A percentile compares a stretch with the other conserved stretches of the same genome.
These are phyloP conservation scores for Lactifluus rugatus DNA, from an alignment of 768 basidiomycete species.

Conservation along the genomic window DNA sequence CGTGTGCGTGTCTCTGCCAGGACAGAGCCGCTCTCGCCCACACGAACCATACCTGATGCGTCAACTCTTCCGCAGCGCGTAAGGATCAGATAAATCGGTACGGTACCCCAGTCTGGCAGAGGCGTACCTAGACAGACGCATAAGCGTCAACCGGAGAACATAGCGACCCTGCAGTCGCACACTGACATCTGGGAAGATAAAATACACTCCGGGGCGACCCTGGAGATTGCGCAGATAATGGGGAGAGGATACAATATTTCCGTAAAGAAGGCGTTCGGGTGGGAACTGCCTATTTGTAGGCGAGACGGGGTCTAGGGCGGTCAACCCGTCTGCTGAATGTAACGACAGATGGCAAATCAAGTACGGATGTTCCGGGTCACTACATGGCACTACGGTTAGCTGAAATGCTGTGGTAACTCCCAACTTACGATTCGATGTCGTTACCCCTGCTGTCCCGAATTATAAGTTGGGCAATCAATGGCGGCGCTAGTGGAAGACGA, in stretches of 20 bases:
- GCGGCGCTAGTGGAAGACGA: conserved; percentile 75
- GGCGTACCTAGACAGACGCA: conserved; percentile 67
- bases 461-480: conserved; percentile 70
- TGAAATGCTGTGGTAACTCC: conserved; percentile 17
- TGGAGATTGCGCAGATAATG: conserved; percentile 73
- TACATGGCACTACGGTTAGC: conserved; percentile 26
- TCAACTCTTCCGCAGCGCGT: conserved; percentile 43
- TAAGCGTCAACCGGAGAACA: conserved; percentile 61
- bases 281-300: conserved; percentile 38
- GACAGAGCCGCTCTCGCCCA: conserved; percentile 47
- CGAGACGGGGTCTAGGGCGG: conserved; percentile 54
- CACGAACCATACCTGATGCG: conserved; percentile 30
- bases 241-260: conserved; percentile 75
- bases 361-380: conserved; percentile 81
- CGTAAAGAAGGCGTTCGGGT: conserved; percentile 62
- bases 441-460: conserved; percentile 66
- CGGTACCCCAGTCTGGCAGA: background rate
- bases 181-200: conserved; percentile 86
- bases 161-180: conserved; percentile 71
- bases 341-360: conserved; percentile 77
- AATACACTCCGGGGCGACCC: conserved; percentile 75
- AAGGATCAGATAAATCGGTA: conserved; percentile 1
- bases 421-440: conserved; percentile 66
- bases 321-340: conserved; percentile 56
- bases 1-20: conserved; percentile 67